Conservation (phyloP, 768 basidiomycete species). For the Kwoniella dejecticola region DNA sequence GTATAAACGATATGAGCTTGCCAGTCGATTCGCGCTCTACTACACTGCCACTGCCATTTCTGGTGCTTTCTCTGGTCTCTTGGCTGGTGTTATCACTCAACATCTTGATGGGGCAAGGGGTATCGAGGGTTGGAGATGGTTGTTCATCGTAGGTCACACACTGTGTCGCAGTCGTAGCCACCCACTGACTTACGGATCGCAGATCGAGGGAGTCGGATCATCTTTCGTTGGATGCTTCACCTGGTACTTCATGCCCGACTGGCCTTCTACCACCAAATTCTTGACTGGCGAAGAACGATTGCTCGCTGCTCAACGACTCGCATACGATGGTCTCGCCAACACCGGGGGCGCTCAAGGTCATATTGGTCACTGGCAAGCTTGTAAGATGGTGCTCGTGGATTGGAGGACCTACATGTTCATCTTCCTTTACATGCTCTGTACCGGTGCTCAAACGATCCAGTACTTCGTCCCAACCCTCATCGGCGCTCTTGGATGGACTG, state of each 20-base stretch:
- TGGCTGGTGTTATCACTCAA: conserved; percentile 55
- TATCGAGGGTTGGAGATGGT: conserved; percentile 51
- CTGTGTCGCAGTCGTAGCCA: too few species aligned
- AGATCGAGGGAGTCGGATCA: conserved; percentile 45
- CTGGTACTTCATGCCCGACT: conserved; percentile 53
- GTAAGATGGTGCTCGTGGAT: conserved; percentile 38
- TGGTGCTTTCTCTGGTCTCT: conserved; percentile 56
- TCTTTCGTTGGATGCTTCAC: conserved; percentile 44
- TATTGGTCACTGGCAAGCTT: conserved; percentile 43
- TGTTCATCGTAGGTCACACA: conserved; percentile 24
- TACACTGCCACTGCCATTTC: conserved; percentile 55
- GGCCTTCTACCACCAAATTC: conserved; percentile 55
- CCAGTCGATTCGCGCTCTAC: conserved; percentile 53
- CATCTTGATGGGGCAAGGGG: conserved; percentile 48
- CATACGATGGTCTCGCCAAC: conserved; percentile 49
- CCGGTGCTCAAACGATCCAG: conserved; percentile 53
- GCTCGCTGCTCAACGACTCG: conserved; percentile 53
- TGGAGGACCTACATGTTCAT: conserved; percentile 43
- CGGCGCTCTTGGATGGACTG: conserved; percentile 45
- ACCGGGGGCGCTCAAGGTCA: conserved; percentile 40
- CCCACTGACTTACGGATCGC: too few species aligned
- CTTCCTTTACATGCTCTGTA: conserved; percentile 53
- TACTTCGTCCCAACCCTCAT: conserved; percentile 53
- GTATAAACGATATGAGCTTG: conserved; percentile 50
- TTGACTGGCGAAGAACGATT: conserved; percentile 54